Base-by-base conservation (phyloP, 768 basidiomycete genomes). In the Tylopilus plumbeoviolaceoides region DNA sequence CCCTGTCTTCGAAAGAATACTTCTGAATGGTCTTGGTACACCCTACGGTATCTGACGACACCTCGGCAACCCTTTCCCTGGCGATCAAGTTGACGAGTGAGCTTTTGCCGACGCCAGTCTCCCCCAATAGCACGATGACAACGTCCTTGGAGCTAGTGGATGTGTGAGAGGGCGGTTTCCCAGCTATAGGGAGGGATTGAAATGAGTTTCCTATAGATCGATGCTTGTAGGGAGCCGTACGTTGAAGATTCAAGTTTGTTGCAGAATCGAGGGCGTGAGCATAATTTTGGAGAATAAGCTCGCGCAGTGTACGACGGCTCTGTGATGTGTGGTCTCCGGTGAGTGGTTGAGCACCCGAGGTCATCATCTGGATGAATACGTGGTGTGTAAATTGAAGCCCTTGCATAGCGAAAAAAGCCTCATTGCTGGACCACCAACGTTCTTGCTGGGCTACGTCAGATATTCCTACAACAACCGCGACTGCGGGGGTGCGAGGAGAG, bases 11-110 rank as follows among this genome's bases (percentile, higher is more conserved):
- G 4, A 65, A 52, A 11, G 52, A 46, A 43, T 77, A 71, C 10
- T 50, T 39, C 10, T 36, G 44, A 36, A 48, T 48, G 10, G 61
- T 38, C 28, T 64, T 64, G 4, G 77, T 78, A 48, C 69, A 73
- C 3, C 70, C 72, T 8, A 58, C 39, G 7, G 68, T 64, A 9
- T 64, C 59, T 31, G 65, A 58, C 2, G 73, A 74, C 21, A 67
- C 64, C 2, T 42, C 30, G 2, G 75, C 75, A 18, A 57, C 50
- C 1, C 62, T 47, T 8, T 48, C 5, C 21, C 58, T 61, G 9
- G 54, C 51, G 23, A 78, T 55, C 63, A 75, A 59, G 55, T 78
- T 78, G 53, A 78, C 51, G 31, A 78, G 60, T 0, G 73, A 74
- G 54, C 75, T 77, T 59, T 78, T 78, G 10, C 72, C 67, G 9